Evolutionary conservation across 2,329 filamentous ascomycete species (phyloP), one percentile per base, ranked within the genome.

Genomic region (Fusarium transvaalense): DNA sequence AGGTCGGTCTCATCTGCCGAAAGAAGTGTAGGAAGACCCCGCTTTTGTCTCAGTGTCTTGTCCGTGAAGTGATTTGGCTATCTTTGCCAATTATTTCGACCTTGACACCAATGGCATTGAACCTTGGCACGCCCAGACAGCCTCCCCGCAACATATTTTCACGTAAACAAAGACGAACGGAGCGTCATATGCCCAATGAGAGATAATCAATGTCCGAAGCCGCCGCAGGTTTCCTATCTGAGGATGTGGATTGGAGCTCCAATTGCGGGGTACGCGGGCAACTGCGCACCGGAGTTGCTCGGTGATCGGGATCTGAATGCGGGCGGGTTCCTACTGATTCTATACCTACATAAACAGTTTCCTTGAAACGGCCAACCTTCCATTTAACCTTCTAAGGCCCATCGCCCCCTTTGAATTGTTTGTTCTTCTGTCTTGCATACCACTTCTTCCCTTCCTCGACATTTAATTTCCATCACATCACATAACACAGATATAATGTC

Each of bases 401-500:
- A 63, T 70, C 45, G 17, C 64, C 54, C 54, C 64, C 58, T 68
- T 61, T 53, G 43, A 55, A 55, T 34, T 62, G 34, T 31, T 56
- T 64, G 50, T 29, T 21, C n/a, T 51, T 61, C 32, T 66, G 41
- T 57, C 69, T 47, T 56, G 46, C 46, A 48, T 48, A 53, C 64
- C 61, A 55, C 56, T 42, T 31, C 56, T 54, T 50, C 48, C 58
- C 60, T 51, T 63, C 56, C 52, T 47, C 48, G 56, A 61, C 53
- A 67, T 57, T 50, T 50, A 53, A 68, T 68, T 29, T 51, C 21
- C 37, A 29, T 54, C 39, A 4, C 41, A 66, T 62, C 53, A 58
- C 60, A 52, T 10, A 64, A 51, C 23, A 56, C 43, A 54, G 50
- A 70, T 60, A 78, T 62, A 68, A 85, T 85, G 83, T 82, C 82